These are phyloP conservation scores for Lactifluus volemus DNA, from an alignment of 768 basidiomycete species.

Conservation along the genomic window DNA sequence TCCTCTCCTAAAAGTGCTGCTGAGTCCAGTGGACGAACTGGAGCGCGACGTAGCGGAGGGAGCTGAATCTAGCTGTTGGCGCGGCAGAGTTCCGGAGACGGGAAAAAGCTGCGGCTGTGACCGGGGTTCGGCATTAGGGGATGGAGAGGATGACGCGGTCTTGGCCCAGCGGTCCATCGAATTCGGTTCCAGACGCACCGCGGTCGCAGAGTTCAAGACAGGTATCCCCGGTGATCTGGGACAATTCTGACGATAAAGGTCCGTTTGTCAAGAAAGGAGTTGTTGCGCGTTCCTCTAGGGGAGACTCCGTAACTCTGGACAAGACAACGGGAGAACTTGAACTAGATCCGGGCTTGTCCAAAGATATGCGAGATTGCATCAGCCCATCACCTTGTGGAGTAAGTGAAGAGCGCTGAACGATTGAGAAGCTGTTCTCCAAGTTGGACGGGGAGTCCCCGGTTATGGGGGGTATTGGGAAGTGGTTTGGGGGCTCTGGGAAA, in stretches of 20 bases:
- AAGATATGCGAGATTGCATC: constrained; percentile 5
- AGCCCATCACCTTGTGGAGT: background rate
- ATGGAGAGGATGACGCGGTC: background rate
- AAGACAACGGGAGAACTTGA: background rate
- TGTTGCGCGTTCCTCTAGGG: background rate
- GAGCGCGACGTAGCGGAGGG: constrained; percentile 2
- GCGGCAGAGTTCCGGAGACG: background rate
- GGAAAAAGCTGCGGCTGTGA: background rate
- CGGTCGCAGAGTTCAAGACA: background rate
- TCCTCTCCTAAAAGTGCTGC: constrained; percentile 12
- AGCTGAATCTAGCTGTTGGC: background rate
- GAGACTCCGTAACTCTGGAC: constrained; percentile 10
- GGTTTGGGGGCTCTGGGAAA: constrained; percentile 65
- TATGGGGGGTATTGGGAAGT: constrained; percentile 54
- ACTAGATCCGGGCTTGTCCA: constrained; percentile 11
- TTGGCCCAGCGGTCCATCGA: background rate
- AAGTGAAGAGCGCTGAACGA: background rate
- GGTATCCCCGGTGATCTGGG: background rate
- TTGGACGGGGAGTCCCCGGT: constrained; percentile 13
- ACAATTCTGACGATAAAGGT: background rate
- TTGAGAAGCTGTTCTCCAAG: constrained; percentile 7
- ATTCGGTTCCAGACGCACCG: background rate
- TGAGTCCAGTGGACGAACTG: constrained; percentile 8
- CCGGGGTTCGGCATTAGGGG: background rate
- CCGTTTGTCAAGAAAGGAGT: background rate